Evolutionary conservation across 2,329 filamentous ascomycete species (phyloP), one percentile per base, ranked within the genome.

Genomic region (Grosmannia serpens): DNA sequence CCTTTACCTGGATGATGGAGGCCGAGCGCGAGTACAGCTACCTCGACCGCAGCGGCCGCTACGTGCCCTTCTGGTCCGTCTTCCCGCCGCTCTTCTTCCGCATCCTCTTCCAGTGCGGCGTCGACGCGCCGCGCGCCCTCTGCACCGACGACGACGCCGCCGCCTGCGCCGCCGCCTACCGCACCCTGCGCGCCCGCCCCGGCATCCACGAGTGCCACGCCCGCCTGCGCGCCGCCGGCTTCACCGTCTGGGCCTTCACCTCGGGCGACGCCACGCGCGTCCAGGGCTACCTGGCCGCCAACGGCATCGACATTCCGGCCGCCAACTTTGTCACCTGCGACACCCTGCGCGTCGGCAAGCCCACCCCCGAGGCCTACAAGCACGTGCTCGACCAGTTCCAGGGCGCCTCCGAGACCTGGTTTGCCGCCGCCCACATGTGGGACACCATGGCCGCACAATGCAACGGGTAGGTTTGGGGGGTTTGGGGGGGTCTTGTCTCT

Each of bases 241-340:
- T 78, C 60, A 75, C 73, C 0, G 72, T 80, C 3, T 81, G 78
- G 77, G 74, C 71, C 57, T 69, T 81, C 38, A 80, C 78, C 0
- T 74, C 75, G 0, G 78, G 73, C 0, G 77, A 81, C 61, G 63
- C 70, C 2, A 65, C 69, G 53, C 67, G 78, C 5, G 77, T 81
- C 4, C 63, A 68, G 4, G 77, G 75, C 0, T 81, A 81, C 61
- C 80, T 81, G 60, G 62, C 68, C 47, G 67, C 68, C 1, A 74
- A n/a, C 51, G 51, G 29, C 51, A 22, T 53, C 51, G 29, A 20
- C 51, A 33, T 53, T 4, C 13, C 51, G 0, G 55, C 64, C 3
- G 74, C 75, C 62, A 76, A 78, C 58, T 67, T 81, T 13, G 63
- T 79, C n/a, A 73, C 70, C 17, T 82, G 78, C 60, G 77, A 81